Evolutionary conservation across 139 green algal species (phyloP), one percentile per base, ranked within the genome.

Genomic region (Mychonastes homosphaera): DNA sequence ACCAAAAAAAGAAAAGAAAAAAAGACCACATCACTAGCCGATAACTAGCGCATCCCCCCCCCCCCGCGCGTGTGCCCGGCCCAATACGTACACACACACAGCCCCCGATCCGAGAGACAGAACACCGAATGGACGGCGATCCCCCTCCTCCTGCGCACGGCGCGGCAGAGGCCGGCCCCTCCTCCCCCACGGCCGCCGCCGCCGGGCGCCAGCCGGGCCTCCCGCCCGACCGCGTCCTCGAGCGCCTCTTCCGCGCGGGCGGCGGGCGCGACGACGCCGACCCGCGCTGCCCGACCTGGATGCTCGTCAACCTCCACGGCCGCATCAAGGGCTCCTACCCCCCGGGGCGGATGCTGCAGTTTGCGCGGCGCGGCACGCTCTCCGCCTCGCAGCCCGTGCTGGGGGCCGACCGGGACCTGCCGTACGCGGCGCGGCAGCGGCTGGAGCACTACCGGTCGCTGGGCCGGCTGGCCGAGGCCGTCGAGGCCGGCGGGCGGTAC

Each of bases 301-400:
- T 65, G 58, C 47, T 65, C 16, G 58, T 65, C 26, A 65, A 65
- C 58, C 47, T 65, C 47, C 58, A 67, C 50, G 50, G 50, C 41
- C 59, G 60, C 38, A 67, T 67, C 39, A 67, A 67, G 60, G 60
- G 60, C 50, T 61, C 50, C 53, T 67, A 67, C 39, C 59, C 60
- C 2, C 19, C 50, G 10, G 50, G 54, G n/a, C 59, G 60, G 49
- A 67, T 67, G 60, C 26, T 60, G 38, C 50, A 67, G 60, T 67
- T 67, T 39, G 54, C 28, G 50, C 36, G 34, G 21, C 19, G 60
- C 0, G 60, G 60, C 39, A 67, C 60, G 3, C 40, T 67, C 34
- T 61, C 50, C 41, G 38, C 60, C 6, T 21, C 18, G 9, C 60
- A 67, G 47, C 38, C 54, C 39, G 60, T 67, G 28, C 60, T 67